phyloP scores from a whole-genome alignment of 768 basidiomycete species.

The Trametes gibbosa region DNA sequence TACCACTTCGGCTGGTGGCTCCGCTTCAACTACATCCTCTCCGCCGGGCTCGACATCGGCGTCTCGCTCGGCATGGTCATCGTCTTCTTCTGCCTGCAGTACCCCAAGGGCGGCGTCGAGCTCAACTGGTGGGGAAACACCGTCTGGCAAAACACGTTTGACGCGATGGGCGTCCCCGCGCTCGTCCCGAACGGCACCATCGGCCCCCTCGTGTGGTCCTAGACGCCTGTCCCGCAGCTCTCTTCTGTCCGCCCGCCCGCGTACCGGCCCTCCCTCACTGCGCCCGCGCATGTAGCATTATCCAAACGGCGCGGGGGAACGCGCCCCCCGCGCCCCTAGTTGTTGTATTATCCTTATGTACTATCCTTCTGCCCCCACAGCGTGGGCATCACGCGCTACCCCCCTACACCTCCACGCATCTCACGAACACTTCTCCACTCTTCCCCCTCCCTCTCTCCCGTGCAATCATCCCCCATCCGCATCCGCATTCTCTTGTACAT shows the following conservation, averaged over 20 bases:
- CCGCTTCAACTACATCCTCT: constrained; percentile 88
- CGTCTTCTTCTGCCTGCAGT: constrained; percentile 60
- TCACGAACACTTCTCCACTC: too few species aligned
- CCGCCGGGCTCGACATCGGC: constrained; percentile 67
- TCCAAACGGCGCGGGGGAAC: neutral
- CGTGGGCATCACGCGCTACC: neutral
- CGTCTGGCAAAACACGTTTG: constrained; percentile 70
- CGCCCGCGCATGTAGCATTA: constrained; percentile 14
- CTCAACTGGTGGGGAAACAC: constrained; percentile 83
- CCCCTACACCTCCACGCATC: neutral
- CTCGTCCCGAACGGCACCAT: constrained; percentile 49
- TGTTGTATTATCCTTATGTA: constrained; percentile 23
- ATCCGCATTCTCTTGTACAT: neutral
- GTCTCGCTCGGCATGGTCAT: constrained; percentile 54
- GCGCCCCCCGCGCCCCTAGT: neutral
- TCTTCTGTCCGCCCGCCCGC: neutral
- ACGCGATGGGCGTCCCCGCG: constrained; percentile 59
- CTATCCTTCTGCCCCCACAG: neutral
- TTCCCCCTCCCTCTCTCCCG: too few species aligned
- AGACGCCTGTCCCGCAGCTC: too few species aligned
- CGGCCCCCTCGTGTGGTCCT: constrained; percentile 63
- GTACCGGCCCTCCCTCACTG: too few species aligned
- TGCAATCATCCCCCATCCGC: neutral
- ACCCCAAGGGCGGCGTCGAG: constrained; percentile 55
- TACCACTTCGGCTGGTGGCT: constrained; percentile 61